A percentile compares a stretch with the other conserved stretches of the same genome.
phyloP scores from a whole-genome alignment of 2,329 filamentous ascomycete genomes.

The Cytospora chrysosperma region DNA sequence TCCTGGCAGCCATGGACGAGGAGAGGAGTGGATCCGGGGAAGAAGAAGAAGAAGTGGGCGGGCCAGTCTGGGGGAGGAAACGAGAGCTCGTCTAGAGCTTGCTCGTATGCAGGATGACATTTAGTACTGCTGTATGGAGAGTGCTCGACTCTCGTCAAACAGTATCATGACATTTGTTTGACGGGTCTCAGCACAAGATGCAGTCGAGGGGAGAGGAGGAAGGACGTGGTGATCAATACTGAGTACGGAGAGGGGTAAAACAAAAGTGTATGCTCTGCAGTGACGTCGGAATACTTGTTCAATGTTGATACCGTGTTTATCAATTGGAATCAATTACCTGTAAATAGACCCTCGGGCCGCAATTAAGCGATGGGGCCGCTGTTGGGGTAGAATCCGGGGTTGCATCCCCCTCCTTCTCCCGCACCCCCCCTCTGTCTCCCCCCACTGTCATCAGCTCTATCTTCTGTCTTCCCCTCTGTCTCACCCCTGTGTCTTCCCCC shows the following conservation, averaged over 20 bases:
- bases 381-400: constrained; percentile 15
- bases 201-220: not conserved
- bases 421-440: too few relatives aligned
- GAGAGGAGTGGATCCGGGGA: constrained; percentile 22
- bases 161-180: not conserved
- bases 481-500: too few relatives aligned
- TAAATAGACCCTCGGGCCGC: constrained; percentile 19
- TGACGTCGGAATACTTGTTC: too few relatives aligned
- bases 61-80: constrained; percentile 4
- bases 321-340: too few relatives aligned
- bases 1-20: constrained; percentile 12
- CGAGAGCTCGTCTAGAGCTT: constrained; percentile 14
- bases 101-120: constrained; percentile 14
- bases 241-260: too few relatives aligned
- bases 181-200: not conserved
- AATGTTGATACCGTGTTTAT: too few relatives aligned
- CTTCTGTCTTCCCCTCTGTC: too few relatives aligned
- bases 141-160: constrained; percentile 2
- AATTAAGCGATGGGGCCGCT: constrained; percentile 18
- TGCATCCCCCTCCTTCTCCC: too few relatives aligned
- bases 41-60: too few relatives aligned
- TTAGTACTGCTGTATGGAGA: not conserved
- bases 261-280: too few relatives aligned
- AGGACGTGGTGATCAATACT: not conserved
- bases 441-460: too few relatives aligned